Evolutionary conservation across 179 eudicot genomes (phyloP).

Genomic region (Actinidia polygama): DNA sequence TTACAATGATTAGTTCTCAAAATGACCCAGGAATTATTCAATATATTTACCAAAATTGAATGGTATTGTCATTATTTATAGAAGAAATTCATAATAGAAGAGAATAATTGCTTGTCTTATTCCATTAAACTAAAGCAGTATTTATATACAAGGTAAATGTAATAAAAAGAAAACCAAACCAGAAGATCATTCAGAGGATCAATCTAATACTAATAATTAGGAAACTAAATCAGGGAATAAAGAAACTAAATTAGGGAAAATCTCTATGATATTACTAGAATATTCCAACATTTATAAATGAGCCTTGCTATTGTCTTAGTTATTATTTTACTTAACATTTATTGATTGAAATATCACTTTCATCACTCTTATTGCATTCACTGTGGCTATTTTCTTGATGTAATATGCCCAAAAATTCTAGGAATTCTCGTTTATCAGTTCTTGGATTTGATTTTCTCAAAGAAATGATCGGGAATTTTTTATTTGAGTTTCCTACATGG

Average conservation of each 20-base stretch:
- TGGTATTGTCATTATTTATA: constrained; percentile 36
- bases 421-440: background rate
- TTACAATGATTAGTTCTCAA: constrained; percentile 91
- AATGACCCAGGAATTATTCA: constrained; percentile 87
- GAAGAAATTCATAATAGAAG: too few relatives aligned
- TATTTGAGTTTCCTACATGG: constrained; percentile 95
- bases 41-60: constrained; percentile 62
- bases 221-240: too few relatives aligned
- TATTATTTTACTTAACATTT: background rate
- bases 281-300: background rate
- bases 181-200: too few relatives aligned
- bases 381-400: background rate
- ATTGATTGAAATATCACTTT: background rate
- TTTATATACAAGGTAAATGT: too few relatives aligned
- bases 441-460: constrained; percentile 40
- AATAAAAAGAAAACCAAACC: too few relatives aligned
- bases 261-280: too few relatives aligned
- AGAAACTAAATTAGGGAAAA: too few relatives aligned
- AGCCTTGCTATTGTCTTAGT: background rate
- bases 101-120: too few relatives aligned
- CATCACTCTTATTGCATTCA: background rate
- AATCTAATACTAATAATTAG: too few relatives aligned
- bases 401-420: background rate
- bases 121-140: too few relatives aligned
- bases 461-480: constrained; percentile 72